Conservation (phyloP, 2,329 filamentous ascomycete genomes). For the Hypoxylon sp. region DNA sequence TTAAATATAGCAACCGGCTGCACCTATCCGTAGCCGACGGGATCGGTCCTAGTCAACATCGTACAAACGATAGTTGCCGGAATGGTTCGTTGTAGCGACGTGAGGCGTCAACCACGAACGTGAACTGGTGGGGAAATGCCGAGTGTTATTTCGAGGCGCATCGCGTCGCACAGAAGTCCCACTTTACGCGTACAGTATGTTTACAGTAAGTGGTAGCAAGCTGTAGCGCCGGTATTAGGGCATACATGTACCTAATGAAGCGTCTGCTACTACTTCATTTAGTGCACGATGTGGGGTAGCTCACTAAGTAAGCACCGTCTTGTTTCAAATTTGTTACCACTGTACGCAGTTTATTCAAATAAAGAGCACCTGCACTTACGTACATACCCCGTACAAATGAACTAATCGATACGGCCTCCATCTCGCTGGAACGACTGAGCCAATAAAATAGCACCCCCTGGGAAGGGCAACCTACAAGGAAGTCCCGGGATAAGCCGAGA, state of each 20-base stretch:
- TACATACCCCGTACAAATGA: too few relatives aligned
- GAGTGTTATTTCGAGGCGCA: slow-evolving; percentile 9
- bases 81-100: slow-evolving; percentile 1
- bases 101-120: not conserved
- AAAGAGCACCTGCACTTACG: too few relatives aligned
- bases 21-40: slow-evolving; percentile 30
- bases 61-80: slow-evolving; percentile 24
- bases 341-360: not conserved
- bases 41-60: slow-evolving; percentile 29
- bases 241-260: too few relatives aligned
- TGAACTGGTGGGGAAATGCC: slow-evolving; percentile 3
- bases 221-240: not conserved
- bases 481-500: not conserved
- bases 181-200: slow-evolving; percentile 33
- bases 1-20: not conserved
- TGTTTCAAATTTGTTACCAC: not conserved
- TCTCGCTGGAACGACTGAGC: not conserved
- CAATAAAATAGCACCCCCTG: too few relatives aligned
- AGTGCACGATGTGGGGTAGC: not conserved
- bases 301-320: not conserved
- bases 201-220: not conserved
- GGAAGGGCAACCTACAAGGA: too few relatives aligned
- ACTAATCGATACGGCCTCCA: not conserved
- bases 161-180: slow-evolving; percentile 31
- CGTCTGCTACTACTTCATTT: not conserved